Evolutionary conservation across 2,329 filamentous ascomycete genomes (phyloP), one percentile per base, ranked within the genome.

Genomic region (Cordyceps militaris): DNA sequence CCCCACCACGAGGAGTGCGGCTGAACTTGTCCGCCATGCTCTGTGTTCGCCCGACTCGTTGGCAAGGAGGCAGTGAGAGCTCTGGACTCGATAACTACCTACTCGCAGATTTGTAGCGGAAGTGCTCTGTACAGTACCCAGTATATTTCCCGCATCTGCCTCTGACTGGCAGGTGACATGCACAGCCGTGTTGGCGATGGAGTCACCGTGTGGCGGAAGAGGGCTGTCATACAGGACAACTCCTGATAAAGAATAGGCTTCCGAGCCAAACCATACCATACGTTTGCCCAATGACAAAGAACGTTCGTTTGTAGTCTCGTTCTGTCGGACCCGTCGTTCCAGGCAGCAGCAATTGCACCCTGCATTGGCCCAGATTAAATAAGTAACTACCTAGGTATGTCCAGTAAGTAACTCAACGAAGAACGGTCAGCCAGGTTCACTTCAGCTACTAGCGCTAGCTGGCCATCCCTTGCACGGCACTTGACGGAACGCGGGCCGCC

Each of bases 11-110:
- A 21, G 26, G 30, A 16, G 53, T 56, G 53, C 53, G 53, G 53
- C 53, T 56, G 53, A 56, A 56, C 30, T 11, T 16, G 30, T 55
- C 16, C 5, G 52, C 28, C 53, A 47, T 30, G 43, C 53, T 56
- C 9, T 56, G 43, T 43, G 43, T n/a, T 48, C 2, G 23, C 8
- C 32, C 43, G 44, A 23, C 23, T 6, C 16, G 23, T 56, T 43
- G 43, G 24, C 38, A 34, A 42, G 26, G 3, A 7, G 36, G 10
- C n/a, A n/a, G 42, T 4, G 36, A 8, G 36, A n/a, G 24, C 11
- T 13, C 43, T 3, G 32, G 16, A 10, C 21, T 23, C 10, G 23
- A 21, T 8, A 19, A 2, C 23, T 10, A 3, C 8, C 10, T 34
- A n/a, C n/a, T n/a, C n/a, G n/a, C n/a, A n/a, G n/a, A n/a, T n/a